phyloP scores from a whole-genome alignment of 495 filamentous ascomycete genomes.

The Aspergillus leporis region DNA sequence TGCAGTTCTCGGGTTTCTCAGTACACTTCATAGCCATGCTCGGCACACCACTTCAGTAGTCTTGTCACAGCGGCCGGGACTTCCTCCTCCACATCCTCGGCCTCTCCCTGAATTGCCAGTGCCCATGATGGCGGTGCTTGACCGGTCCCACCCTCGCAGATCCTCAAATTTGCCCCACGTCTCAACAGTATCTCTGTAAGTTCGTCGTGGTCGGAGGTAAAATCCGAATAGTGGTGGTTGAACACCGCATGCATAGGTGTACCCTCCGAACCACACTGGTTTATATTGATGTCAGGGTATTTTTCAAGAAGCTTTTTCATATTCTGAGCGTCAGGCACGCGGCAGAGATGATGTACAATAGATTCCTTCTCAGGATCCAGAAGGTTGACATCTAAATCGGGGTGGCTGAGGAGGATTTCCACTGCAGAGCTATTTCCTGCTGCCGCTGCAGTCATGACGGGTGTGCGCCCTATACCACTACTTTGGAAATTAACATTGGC shows the following conservation, averaged over 20 bases:
- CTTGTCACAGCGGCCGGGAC: background rate
- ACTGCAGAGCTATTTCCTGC: background rate
- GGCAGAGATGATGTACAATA: conserved; percentile 8
- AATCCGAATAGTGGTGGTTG: background rate
- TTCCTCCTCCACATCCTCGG: background rate
- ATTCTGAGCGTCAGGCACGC: background rate
- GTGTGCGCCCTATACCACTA: background rate
- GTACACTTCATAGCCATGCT: too few species aligned
- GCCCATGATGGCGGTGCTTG: background rate
- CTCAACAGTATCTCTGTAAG: background rate
- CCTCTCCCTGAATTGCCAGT: background rate
- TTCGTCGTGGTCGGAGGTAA: background rate
- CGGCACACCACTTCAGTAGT: too few species aligned
- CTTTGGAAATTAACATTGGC: background rate
- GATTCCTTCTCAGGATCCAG: background rate
- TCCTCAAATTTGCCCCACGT: background rate
- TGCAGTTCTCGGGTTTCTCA: too few species aligned
- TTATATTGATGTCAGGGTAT: background rate
- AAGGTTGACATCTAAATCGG: background rate
- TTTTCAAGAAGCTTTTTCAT: background rate
- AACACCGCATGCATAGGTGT: background rate
- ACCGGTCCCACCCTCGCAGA: background rate
- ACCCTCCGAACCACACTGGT: background rate
- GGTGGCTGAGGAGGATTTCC: background rate
- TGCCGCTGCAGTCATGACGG: background rate